Evolutionary conservation across 257 asterid species (phyloP), one percentile per base, ranked within the genome.

Genomic region (Apocynum venetum): DNA sequence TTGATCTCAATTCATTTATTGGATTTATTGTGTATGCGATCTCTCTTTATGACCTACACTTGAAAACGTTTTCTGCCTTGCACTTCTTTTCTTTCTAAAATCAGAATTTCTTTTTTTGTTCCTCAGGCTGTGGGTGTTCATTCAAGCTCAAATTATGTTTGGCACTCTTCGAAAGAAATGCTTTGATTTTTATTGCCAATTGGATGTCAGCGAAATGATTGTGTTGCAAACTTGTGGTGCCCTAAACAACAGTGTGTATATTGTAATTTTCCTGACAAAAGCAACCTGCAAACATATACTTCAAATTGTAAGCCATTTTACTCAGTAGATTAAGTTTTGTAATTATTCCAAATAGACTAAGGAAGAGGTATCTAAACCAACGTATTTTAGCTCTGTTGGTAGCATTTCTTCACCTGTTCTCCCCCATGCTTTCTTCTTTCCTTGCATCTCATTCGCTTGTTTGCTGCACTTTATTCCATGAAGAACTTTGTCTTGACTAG

Each of bases 271-370:
- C 84, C 86, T 82, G 85, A 74, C 84, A 78, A 82, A 86, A 80
- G 82, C 84, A 79, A 76, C 85, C 79, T 15, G 70, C 86, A 80
- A 76, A 76, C 77, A 64, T 76, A 77, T 82, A 73, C 83, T 75
- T 75, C 71, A 43, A 82, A 86, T 82, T 84, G 84, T 81, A 86
- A 83, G 85, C 80, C 86, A 76, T 86, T 80, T 81, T 59, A 72
- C 81, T 57, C 72, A 10, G 79, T 74, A 65, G 79, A 74, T 51
- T 55, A 75, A 67, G 71, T 75, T 38, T 53, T 74, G 83, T 79
- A 74, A 74, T 66, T 79, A 69, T 74, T 74, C 69, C 44, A 64
- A 72, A 74, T 53, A 41, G 60, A 75, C 64, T 17, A 59, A 63
- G 35, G 73, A 31, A 56, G 84, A 63, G 59, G 44, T 66, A 36